Percentiles rank a stretch among this genome's conserved stretches.
phyloP scores from a whole-genome alignment of 805 yeast species.

The Danielia oregonensis region DNA sequence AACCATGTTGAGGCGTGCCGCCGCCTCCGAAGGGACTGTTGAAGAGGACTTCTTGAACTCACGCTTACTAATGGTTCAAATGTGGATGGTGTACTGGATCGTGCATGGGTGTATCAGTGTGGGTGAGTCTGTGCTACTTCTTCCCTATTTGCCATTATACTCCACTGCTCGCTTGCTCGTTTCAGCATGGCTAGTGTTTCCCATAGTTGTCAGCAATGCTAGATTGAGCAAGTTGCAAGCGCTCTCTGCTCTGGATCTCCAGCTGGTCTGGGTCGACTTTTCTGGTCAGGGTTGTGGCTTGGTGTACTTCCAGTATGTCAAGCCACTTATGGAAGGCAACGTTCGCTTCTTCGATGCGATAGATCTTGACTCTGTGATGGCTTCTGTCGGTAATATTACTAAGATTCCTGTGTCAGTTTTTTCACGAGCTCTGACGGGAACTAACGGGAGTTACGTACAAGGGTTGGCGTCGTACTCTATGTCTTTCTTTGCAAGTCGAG shows the following conservation, averaged over 20 bases:
- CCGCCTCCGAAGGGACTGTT: slow-evolving; percentile 11
- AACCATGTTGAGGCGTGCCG: slow-evolving; percentile 29
- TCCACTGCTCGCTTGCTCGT: slow-evolving; percentile 52
- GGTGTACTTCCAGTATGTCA: slow-evolving; percentile 22
- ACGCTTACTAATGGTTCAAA: slow-evolving; percentile 28
- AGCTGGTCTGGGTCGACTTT: slow-evolving; percentile 26
- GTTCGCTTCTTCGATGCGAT: slow-evolving; percentile 6
- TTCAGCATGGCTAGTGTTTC: slow-evolving; percentile 43
- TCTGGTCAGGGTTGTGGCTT: slow-evolving; percentile 31
- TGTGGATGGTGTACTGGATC: slow-evolving; percentile 60
- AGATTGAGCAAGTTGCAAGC: slow-evolving; percentile 8
- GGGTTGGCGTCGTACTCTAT: slow-evolving; percentile 3
- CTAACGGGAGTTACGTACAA: neutral
- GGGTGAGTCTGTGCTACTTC: slow-evolving; percentile 40
- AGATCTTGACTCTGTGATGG: neutral
- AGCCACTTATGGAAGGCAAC: slow-evolving; percentile 28
- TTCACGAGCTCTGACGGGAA: too few relatives aligned
- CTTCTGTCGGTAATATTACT: neutral
- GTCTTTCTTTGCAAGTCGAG: slow-evolving; percentile 1
- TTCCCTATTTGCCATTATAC: slow-evolving; percentile 29
- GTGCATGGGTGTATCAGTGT: slow-evolving; percentile 44
- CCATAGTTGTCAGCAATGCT: slow-evolving; percentile 47
- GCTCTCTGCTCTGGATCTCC: slow-evolving; percentile 13
- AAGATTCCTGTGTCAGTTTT: too few relatives aligned
- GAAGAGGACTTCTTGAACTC: slow-evolving; percentile 18